Base-by-base conservation (phyloP, 2,329 filamentous ascomycete species). In the Xylaria sp. region DNA sequence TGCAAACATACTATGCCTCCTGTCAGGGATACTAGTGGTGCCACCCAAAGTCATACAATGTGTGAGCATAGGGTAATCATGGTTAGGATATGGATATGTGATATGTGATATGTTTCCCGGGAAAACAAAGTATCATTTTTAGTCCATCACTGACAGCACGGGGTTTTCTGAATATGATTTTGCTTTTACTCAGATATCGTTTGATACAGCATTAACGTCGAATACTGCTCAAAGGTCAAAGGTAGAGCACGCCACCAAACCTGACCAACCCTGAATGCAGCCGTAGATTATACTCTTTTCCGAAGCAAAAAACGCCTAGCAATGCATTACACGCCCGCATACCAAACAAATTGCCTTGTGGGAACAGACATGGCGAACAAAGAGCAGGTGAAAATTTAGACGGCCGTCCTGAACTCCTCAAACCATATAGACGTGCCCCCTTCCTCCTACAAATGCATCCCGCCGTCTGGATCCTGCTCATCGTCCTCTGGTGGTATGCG, bases 381-480 rank as follows among this genome's bases (percentile, higher is more conserved):
- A 21, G 47, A 32, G 32, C 7, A 17, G 48, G 50, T n/a, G 50
- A 53, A 32, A 53, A 14, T 27, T 27, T 27, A 27, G 27, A 24
- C 8, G 21, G 3, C 27, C 4, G 27, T 21, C 51, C 14, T 7
- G 21, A 47, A 42, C 34, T 42, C 36, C 27, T 21, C 11, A 53
- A 19, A 17, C 11, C 34, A 19, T 3, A 9, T 14, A 47, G 47
- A 24, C 39, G 3, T 51, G 30, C 14, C 21, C 7, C 14, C 17
- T 24, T 11, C 17, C 21, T 9, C n/a, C 19, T 77, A 92, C 54
- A 92, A 78, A 80, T 92, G 88, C 82, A 92, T 82, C 1, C 90
- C 89, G 21, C 84, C 86, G 3, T 89, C 85, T 12, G 72, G 55
- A 61, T 83, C 81, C 8, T 84, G 83, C 24, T 82, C 82, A 6